Percentiles rank a stretch among this genome's conserved stretches.
These are phyloP conservation scores for Exophiala alcalophila DNA, from an alignment of 2,329 filamentous ascomycete genomes.

Conservation along the genomic window DNA sequence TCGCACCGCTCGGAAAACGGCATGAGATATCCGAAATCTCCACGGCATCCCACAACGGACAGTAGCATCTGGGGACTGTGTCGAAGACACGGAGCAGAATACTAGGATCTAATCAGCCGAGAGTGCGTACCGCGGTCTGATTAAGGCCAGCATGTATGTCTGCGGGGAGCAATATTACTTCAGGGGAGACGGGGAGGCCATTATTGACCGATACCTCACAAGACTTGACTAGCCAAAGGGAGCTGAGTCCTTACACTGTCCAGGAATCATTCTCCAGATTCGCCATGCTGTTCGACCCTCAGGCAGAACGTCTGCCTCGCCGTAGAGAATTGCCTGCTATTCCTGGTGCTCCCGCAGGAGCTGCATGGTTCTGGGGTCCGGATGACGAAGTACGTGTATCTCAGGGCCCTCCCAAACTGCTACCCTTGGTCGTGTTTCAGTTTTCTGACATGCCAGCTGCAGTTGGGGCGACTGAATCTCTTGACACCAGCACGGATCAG, in stretches of 20 bases:
- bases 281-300: not conserved
- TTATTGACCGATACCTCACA: too few relatives aligned
- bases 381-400: not conserved
- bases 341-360: not conserved
- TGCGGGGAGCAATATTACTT: constrained; percentile 66
- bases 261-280: too few relatives aligned
- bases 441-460: not conserved
- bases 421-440: not conserved
- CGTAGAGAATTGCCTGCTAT: not conserved
- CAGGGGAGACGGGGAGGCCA: constrained; percentile 67
- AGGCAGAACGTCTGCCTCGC: not conserved
- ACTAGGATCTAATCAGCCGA: too few relatives aligned
- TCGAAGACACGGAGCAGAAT: too few relatives aligned
- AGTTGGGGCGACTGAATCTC: constrained; percentile 1
- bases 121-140: not conserved
- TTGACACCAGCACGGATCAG: not conserved
- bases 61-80: too few relatives aligned
- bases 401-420: not conserved
- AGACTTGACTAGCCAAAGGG: constrained; percentile 65
- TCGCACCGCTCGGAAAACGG: too few relatives aligned
- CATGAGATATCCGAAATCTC: too few relatives aligned
- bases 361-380: not conserved
- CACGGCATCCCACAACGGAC: too few relatives aligned
- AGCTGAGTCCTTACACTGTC: constrained; percentile 62
- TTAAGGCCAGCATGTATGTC: constrained; percentile 70